These are phyloP conservation scores for Colletotrichum aenigma DNA, from an alignment of 2,329 filamentous ascomycete species.

Conservation along the genomic window DNA sequence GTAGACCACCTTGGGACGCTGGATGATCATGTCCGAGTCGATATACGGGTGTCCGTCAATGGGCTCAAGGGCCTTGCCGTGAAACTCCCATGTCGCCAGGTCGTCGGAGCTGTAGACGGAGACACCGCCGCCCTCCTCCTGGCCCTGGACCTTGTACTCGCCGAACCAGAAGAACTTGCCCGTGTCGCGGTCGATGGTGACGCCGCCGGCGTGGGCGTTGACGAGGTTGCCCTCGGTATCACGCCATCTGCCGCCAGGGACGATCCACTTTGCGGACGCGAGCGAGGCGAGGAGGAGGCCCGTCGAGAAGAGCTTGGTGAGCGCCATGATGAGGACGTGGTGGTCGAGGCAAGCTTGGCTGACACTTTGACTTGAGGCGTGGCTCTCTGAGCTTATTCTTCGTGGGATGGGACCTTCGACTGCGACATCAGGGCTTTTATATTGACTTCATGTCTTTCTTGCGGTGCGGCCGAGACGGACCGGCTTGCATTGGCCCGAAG, in stretches of 20 bases:
- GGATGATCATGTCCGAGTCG: constrained; percentile 60
- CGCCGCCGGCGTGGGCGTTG: constrained; percentile 65
- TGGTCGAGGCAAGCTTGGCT: background rate
- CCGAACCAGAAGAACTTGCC: constrained; percentile 66
- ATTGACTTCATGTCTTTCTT: background rate
- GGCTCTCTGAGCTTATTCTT: background rate
- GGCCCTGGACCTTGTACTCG: constrained; percentile 63
- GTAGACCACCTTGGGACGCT: constrained; percentile 66
- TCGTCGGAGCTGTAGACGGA: constrained; percentile 66
- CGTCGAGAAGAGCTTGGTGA: constrained; percentile 11
- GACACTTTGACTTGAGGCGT: background rate
- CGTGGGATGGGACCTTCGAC: background rate
- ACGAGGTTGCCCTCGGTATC: constrained; percentile 65
- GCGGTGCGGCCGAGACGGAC: background rate
- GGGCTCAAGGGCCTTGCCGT: constrained; percentile 62
- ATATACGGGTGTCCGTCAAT: constrained; percentile 60
- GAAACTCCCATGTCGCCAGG: constrained; percentile 61
- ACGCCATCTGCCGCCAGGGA: constrained; percentile 64
- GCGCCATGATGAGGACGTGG: background rate
- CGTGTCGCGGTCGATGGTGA: constrained; percentile 54
- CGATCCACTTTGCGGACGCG: constrained; percentile 57
- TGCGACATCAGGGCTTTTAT: constrained; percentile 2
- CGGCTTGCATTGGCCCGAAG: constrained; percentile 13
- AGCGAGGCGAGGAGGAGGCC: constrained; percentile 19
- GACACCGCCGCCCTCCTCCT: constrained; percentile 63